Evolutionary conservation across 2,329 filamentous ascomycete genomes (phyloP).

Genomic region (Clarireedia monteithiana): DNA sequence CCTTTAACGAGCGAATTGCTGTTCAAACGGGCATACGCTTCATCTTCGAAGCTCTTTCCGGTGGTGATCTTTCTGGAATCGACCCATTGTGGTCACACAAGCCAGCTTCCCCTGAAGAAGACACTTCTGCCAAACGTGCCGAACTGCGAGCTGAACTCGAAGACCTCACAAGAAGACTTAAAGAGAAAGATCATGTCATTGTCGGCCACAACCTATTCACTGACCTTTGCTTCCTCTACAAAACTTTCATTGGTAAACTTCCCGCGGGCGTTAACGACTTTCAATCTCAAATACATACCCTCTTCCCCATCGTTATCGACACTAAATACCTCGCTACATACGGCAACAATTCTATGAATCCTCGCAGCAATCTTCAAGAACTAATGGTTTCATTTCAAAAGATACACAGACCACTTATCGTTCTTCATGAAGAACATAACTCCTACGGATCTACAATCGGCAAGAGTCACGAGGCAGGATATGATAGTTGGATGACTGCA

Average conservation of each 20-base stretch:
- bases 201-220: conserved; percentile 60
- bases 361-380: conserved; percentile 39
- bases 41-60: conserved; percentile 28
- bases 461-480: conserved; percentile 49
- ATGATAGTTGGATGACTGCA: conserved; percentile 46
- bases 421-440: conserved; percentile 30
- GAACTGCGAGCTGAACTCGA: conserved; percentile 22
- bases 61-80: conserved; percentile 24
- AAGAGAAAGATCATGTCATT: conserved; percentile 33
- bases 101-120: neutral
- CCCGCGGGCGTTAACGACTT: conserved; percentile 49
- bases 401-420: conserved; percentile 36
- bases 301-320: conserved; percentile 45
- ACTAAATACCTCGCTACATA: conserved; percentile 50
- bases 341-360: conserved; percentile 30
- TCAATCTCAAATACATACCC: conserved; percentile 37
- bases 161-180: conserved; percentile 22
- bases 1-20: conserved; percentile 3
- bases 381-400: conserved; percentile 36
- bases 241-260: conserved; percentile 51
- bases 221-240: conserved; percentile 56
- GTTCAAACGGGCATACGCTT: conserved; percentile 20
- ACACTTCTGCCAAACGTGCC: neutral
- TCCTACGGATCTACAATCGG: conserved; percentile 18
- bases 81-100: conserved; percentile 31